phyloP scores from a whole-genome alignment of 768 basidiomycete genomes.

The Boletus rex-veris region DNA sequence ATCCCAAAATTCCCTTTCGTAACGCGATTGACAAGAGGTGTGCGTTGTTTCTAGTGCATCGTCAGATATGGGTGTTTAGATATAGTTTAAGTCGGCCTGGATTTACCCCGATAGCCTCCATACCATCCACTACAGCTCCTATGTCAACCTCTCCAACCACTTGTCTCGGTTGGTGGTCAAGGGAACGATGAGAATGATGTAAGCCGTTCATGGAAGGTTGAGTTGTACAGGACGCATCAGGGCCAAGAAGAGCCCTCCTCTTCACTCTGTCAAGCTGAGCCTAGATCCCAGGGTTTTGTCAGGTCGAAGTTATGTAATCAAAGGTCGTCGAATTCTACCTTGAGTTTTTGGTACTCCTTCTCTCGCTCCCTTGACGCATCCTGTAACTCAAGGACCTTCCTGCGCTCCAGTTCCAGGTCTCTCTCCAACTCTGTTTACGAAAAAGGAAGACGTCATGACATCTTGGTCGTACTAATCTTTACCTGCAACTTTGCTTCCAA shows the following conservation, averaged over 20 bases:
- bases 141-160: conserved; percentile 38
- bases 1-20: conserved; percentile 29
- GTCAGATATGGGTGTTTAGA: conserved; percentile 2
- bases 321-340: conserved; percentile 39
- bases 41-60: conserved; percentile 59
- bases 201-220: conserved; percentile 19
- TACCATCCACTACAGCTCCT: conserved; percentile 56
- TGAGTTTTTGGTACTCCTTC: conserved; percentile 85
- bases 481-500: conserved; percentile 70
- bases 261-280: conserved; percentile 79
- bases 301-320: neutral
- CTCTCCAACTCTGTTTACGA: conserved; percentile 61
- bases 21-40: conserved; percentile 57
- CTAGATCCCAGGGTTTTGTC: conserved; percentile 34
- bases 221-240: conserved; percentile 19
- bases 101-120: conserved; percentile 61
- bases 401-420: conserved; percentile 75
- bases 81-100: neutral
- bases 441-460: neutral
- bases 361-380: conserved; percentile 74
- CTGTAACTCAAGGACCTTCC: conserved; percentile 70
- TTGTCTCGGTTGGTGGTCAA: conserved; percentile 20
- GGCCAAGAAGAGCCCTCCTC: conserved; percentile 70
- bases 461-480: neutral
- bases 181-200: conserved; percentile 14